Evolutionary conservation across 371 early-diverging fungal species (phyloP).

Genomic region (Chytridium lagenaria): DNA sequence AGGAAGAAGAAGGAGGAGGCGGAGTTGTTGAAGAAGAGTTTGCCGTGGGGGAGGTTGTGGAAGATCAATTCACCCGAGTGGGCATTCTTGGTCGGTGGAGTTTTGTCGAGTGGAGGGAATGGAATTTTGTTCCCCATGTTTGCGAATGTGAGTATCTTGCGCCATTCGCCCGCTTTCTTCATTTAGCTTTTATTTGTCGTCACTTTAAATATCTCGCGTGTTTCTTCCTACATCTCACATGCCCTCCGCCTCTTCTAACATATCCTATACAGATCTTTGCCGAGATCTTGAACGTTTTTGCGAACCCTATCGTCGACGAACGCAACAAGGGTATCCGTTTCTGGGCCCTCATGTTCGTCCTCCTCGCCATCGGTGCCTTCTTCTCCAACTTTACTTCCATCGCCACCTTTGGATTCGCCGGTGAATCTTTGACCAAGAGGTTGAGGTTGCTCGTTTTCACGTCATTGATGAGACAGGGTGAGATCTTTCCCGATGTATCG

Average conservation of each 20-base stretch:
- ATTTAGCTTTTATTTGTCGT: neutral
- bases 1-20: neutral
- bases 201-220: too few species aligned
- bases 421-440: slow-evolving; percentile 58
- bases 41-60: slow-evolving; percentile 24
- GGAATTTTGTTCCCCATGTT: slow-evolving; percentile 38
- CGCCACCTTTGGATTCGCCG: slow-evolving; percentile 40
- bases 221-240: too few species aligned
- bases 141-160: slow-evolving; percentile 21
- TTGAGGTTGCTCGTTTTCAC: slow-evolving; percentile 65
- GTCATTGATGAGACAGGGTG: slow-evolving; percentile 84
- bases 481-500: too few species aligned
- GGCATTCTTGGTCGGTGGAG: slow-evolving; percentile 23
- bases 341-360: slow-evolving; percentile 79
- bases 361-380: slow-evolving; percentile 63
- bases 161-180: neutral
- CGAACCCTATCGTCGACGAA: slow-evolving; percentile 24
- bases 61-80: slow-evolving; percentile 30
- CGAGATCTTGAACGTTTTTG: slow-evolving; percentile 29
- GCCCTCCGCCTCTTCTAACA: too few species aligned
- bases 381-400: slow-evolving; percentile 55
- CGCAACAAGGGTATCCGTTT: slow-evolving; percentile 63
- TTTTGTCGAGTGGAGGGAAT: slow-evolving; percentile 18
- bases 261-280: slow-evolving; percentile 30
- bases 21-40: neutral